These are phyloP conservation scores for Pseudogymnoascus sp. DNA, from an alignment of 2,329 filamentous ascomycete genomes.

Conservation along the genomic window DNA sequence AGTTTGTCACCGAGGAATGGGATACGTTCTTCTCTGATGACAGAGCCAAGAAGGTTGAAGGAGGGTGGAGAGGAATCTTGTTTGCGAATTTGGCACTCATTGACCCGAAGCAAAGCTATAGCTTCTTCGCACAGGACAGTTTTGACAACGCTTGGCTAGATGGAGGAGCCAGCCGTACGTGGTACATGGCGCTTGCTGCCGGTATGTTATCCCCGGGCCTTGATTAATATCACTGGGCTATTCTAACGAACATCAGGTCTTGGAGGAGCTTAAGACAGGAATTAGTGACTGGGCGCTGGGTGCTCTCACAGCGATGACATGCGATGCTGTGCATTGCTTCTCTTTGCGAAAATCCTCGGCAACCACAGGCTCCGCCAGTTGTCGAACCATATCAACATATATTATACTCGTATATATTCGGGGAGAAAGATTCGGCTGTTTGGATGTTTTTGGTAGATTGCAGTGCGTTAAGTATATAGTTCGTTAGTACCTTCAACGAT, in stretches of 20 bases:
- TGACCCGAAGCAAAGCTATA: conserved; percentile 60
- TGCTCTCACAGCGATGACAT: background rate
- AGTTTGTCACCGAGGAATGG: conserved; percentile 81
- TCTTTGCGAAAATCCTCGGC: background rate
- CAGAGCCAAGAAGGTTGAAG: conserved; percentile 54
- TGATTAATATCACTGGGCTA: background rate
- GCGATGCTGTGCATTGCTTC: background rate
- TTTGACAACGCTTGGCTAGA: conserved; percentile 68
- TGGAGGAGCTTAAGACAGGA: background rate
- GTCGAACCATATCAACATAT: background rate
- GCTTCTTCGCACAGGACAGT: conserved; percentile 60
- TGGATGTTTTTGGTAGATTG: background rate
- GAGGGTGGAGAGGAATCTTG: conserved; percentile 80
- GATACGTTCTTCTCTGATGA: conserved; percentile 63
- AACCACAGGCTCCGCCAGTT: background rate
- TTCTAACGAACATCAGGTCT: conserved; percentile 1
- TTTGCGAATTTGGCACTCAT: conserved; percentile 75
- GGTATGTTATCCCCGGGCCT: conserved; percentile 36
- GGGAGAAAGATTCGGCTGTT: background rate
- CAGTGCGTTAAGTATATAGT: background rate
- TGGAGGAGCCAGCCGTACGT: conserved; percentile 73
- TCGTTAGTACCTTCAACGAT: background rate
- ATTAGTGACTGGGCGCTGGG: background rate
- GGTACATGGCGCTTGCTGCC: conserved; percentile 75
- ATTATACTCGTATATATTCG: background rate